A percentile compares a stretch with the other conserved stretches of the same genome.
phyloP scores from a whole-genome alignment of 2,329 filamentous ascomycete species.

The Neurospora sp. region DNA sequence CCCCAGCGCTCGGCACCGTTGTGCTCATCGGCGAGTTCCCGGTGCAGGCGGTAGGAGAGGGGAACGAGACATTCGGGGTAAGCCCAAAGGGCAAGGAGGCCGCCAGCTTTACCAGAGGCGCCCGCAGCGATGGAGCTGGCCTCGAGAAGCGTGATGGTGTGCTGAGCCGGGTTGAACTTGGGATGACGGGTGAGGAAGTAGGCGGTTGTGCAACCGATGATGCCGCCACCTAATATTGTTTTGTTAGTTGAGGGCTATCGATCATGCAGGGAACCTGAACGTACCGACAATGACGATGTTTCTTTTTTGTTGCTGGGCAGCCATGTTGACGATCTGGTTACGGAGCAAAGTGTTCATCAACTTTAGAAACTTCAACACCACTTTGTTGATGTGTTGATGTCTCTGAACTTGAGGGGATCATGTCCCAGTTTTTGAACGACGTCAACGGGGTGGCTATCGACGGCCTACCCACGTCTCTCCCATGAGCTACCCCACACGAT shows the following conservation, averaged over 20 bases:
- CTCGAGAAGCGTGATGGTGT: constrained; percentile 80
- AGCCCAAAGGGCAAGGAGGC: constrained; percentile 82
- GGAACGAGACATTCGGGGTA: constrained; percentile 79
- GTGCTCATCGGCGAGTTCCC: constrained; percentile 76
- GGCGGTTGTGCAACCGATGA: constrained; percentile 84
- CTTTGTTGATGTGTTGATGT: background rate
- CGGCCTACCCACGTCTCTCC: background rate
- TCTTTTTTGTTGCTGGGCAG: constrained; percentile 19
- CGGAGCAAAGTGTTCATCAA: background rate
- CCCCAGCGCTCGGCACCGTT: constrained; percentile 74
- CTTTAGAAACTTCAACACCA: background rate
- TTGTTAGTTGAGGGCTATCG: background rate
- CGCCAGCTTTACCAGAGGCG: constrained; percentile 90
- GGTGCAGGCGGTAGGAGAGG: constrained; percentile 74
- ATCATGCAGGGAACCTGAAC: constrained; percentile 6
- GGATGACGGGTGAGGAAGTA: constrained; percentile 87
- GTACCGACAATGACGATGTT: constrained; percentile 41
- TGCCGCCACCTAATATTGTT: constrained; percentile 61
- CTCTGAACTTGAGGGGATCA: background rate
- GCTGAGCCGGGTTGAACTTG: constrained; percentile 62
- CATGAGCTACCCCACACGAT: background rate
- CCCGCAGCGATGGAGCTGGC: constrained; percentile 78
- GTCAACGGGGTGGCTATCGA: background rate
- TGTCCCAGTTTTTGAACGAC: background rate
- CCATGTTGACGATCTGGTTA: constrained; percentile 13